These are phyloP conservation scores for Zymoseptoria pseudotritici DNA, from an alignment of 2,329 filamentous ascomycete genomes.

Conservation along the genomic window DNA sequence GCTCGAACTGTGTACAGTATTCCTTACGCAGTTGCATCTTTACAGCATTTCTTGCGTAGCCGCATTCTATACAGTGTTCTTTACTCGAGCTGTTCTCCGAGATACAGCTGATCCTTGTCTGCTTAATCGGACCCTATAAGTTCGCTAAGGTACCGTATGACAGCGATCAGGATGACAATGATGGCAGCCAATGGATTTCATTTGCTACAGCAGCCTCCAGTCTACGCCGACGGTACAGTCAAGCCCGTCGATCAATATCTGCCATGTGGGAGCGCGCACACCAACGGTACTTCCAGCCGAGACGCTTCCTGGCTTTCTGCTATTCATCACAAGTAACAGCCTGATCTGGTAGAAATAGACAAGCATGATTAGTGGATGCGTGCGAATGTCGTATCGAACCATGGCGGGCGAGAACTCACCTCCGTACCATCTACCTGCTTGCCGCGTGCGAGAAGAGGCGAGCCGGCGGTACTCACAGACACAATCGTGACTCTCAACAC, in stretches of 20 bases:
- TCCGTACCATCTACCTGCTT: conserved; percentile 6
- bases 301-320: not conserved
- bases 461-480: conserved; percentile 11
- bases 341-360: not conserved
- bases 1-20: no score
- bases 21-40: no score
- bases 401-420: not conserved
- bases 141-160: no score
- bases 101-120: no score
- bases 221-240: conserved; percentile 37
- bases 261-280: conserved; percentile 27
- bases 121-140: no score
- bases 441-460: conserved; percentile 14
- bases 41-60: no score
- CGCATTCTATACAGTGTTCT: no score
- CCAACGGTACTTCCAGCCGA: not conserved
- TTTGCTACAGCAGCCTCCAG: conserved; percentile 27
- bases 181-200: not conserved
- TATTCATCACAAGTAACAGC: not conserved
- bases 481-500: conserved; percentile 16
- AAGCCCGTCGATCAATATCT: conserved; percentile 30
- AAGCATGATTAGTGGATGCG: not conserved
- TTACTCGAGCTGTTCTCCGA: no score
- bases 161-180: not conserved
- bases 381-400: not conserved